Base-by-base conservation (phyloP, 805 yeast species). In the Yamadazyma olivae region DNA sequence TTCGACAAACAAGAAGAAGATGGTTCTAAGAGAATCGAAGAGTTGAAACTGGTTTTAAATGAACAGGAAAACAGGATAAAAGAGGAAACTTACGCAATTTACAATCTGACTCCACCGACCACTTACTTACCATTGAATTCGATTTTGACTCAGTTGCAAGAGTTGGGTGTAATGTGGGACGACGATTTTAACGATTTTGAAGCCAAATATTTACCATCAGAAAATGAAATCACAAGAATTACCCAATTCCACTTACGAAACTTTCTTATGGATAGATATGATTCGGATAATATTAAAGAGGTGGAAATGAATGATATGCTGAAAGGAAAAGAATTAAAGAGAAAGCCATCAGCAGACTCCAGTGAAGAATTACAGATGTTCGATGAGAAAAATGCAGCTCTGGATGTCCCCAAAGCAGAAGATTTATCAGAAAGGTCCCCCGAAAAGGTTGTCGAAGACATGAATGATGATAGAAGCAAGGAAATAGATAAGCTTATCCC, bases 91-190 rank as follows among this genome's bases (percentile, higher is more conserved):
- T 67, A 74, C 12, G 63, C 64, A 0, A 65, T 83, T 3, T 85
- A 81, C 49, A 56, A 70, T 17, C 56, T 65, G 2, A 75, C 85
- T 0, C 57, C 68, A 1, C 81, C 86, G 0, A 74, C 83, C 5
- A 82, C 79, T 25, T 84, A 84, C 54, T 56, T 91, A 30, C 72
- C 79, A 9, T 59, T 93, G 46, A 93, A 95, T 51, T 62, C 75
- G 0, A 74, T 84, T 2, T 60, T 89, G 18, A 67, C 91, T 48
- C 74, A 74, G 23, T 67, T 91, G 13, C 96, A 91, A 51, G 89
- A 83, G 38, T 62, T 81, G 19, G 90, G 95, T 3, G 89, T 87
- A 16, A 75, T 70, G 27, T 93, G 98, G 98, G 96, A 91, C 58
- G 49, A 60, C 16, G 95, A 83, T 39, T 89, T 93, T 50, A 72